phyloP scores from a whole-genome alignment of 805 yeast species.

The Tanozyma kutaoensis region DNA sequence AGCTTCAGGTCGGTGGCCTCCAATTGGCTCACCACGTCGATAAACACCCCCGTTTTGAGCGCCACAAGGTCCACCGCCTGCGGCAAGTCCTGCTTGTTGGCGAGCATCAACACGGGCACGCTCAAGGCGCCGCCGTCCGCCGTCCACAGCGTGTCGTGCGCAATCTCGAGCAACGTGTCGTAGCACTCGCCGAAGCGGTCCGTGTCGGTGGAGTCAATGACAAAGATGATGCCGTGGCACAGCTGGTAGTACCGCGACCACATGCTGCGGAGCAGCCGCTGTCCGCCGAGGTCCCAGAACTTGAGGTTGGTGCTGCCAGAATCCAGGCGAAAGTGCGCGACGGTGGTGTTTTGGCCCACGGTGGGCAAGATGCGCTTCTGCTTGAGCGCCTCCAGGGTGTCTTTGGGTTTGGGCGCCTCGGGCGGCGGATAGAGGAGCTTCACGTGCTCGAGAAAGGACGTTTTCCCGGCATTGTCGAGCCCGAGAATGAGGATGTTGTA shows the following conservation, averaged over 20 bases:
- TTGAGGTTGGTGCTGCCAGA: slow-evolving; percentile 44
- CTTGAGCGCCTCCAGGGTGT: slow-evolving; percentile 7
- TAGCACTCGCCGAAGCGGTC: slow-evolving; percentile 75
- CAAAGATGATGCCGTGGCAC: slow-evolving; percentile 86
- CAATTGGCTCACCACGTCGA: slow-evolving; percentile 63
- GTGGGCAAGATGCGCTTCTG: slow-evolving; percentile 70
- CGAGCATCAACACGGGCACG: slow-evolving; percentile 86
- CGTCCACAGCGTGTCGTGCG: slow-evolving; percentile 30
- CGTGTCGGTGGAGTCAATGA: slow-evolving; percentile 84
- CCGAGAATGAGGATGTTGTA: slow-evolving; percentile 60
- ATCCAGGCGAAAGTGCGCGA: slow-evolving; percentile 16
- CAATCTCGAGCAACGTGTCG: slow-evolving; percentile 39
- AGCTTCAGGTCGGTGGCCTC: slow-evolving; percentile 88
- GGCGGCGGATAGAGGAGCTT: slow-evolving; percentile 22
- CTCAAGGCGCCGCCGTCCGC: slow-evolving; percentile 26
- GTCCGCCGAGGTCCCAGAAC: slow-evolving; percentile 97
- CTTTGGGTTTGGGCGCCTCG: slow-evolving; percentile 7
- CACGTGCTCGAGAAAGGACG: slow-evolving; percentile 31
- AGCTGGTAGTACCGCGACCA: slow-evolving; percentile 81
- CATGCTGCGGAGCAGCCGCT: slow-evolving; percentile 64
- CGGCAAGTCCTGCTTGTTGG: slow-evolving; percentile 79
- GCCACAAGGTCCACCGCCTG: slow-evolving; percentile 31
- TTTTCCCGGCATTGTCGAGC: slow-evolving; percentile 92
- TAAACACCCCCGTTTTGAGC: slow-evolving; percentile 77
- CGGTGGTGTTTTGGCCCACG: slow-evolving; percentile 76